Evolutionary conservation across 1,139 yeast genomes (phyloP).

Genomic region (Protomyces gravidus): DNA sequence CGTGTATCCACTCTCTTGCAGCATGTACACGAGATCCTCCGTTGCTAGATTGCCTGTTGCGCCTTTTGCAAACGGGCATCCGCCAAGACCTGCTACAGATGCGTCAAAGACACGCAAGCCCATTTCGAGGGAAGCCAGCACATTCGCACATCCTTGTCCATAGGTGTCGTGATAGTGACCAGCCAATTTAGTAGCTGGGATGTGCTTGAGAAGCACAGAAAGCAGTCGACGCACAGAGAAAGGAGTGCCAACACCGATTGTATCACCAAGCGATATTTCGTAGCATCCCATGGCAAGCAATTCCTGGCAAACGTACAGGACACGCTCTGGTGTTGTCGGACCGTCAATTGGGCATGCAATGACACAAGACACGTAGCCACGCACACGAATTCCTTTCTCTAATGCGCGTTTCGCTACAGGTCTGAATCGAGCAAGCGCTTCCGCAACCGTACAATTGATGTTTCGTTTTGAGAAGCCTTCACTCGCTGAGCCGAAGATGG

Average conservation of each 20-base stretch:
- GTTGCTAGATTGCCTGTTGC: constrained; percentile 43
- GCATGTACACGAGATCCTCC: constrained; percentile 42
- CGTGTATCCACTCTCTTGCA: constrained; percentile 41
- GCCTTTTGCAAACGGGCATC: constrained; percentile 44
- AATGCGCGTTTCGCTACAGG: constrained; percentile 38
- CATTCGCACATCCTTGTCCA: constrained; percentile 43
- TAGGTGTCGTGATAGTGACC: constrained; percentile 44
- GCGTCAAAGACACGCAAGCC: constrained; percentile 41
- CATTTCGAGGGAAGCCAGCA: constrained; percentile 40
- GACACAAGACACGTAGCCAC: constrained; percentile 42
- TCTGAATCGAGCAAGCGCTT: constrained; percentile 38
- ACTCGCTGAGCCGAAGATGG: constrained; percentile 42
- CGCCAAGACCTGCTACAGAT: constrained; percentile 42
- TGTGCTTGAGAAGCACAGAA: constrained; percentile 35
- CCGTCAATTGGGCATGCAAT: constrained; percentile 44
- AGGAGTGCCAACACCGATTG: constrained; percentile 43
- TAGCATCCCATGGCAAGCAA: constrained; percentile 41
- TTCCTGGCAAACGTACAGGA: constrained; percentile 38
- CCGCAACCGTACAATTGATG: constrained; percentile 40
- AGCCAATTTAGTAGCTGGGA: constrained; percentile 39
- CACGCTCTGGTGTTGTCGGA: constrained; percentile 39
- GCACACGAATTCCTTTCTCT: constrained; percentile 36
- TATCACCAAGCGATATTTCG: constrained; percentile 43
- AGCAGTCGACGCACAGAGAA: constrained; percentile 38
- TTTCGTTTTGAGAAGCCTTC: constrained; percentile 41